Evolutionary conservation across 225 moss, liverwort and hornwort genomes (phyloP).

Genomic region (Lunularia cruciata): DNA sequence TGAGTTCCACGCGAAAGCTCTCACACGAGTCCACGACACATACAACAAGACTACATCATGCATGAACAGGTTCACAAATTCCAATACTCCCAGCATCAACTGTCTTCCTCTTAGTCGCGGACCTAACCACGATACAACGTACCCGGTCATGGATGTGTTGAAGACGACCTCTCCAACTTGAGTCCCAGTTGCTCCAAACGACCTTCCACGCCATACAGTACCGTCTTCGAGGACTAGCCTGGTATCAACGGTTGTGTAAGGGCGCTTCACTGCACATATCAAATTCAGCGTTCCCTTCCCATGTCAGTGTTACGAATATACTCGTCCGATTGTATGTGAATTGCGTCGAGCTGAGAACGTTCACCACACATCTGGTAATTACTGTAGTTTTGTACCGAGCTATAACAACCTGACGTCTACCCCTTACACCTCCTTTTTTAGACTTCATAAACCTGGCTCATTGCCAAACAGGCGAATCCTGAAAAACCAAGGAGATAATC

Average conservation of each 20-base stretch:
- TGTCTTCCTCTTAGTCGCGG: not conserved
- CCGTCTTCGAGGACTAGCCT: constrained; percentile 95
- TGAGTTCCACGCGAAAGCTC: too few relatives aligned
- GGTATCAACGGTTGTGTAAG: constrained; percentile 79
- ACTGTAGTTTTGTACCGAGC: not conserved
- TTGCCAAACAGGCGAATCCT: not conserved
- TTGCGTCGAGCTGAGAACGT: not conserved
- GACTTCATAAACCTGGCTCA: not conserved
- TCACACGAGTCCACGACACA: too few relatives aligned
- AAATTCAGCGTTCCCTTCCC: not conserved
- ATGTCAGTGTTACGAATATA: not conserved
- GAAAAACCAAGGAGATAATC: not conserved
- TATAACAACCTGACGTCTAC: not conserved
- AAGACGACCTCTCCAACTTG: constrained; percentile 98
- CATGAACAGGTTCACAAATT: too few relatives aligned
- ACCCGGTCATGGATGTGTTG: constrained; percentile 98
- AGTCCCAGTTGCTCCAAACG: constrained; percentile 86
- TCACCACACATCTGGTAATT: not conserved
- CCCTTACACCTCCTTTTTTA: not conserved
- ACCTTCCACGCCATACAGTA: constrained; percentile 86
- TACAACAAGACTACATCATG: too few relatives aligned
- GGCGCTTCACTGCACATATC: constrained; percentile 54
- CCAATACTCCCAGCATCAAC: too few relatives aligned
- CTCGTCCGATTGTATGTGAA: not conserved
- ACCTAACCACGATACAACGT: not conserved